Percentiles rank a stretch among this genome's conserved stretches.
Conservation (phyloP, 129 eudicot genomes). For the Centella asiatica region DNA sequence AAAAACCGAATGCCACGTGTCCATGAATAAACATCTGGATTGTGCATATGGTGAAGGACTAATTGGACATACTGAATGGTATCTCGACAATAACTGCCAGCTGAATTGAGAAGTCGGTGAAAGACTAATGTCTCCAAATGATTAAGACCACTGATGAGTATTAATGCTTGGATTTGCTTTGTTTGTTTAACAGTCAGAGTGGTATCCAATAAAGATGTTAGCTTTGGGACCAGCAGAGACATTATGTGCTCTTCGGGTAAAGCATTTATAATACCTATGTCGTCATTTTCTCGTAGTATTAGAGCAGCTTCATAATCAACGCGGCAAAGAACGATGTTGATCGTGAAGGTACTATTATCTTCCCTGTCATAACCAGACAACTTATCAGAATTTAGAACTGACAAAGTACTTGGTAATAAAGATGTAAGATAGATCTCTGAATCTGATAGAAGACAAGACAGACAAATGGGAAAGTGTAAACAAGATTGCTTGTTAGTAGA, state of each 20-base stretch:
- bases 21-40: constrained; percentile 29
- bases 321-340: neutral
- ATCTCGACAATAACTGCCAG: constrained; percentile 10
- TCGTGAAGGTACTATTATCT: neutral
- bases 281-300: neutral
- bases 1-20: constrained; percentile 29
- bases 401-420: neutral
- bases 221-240: constrained; percentile 22
- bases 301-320: neutral
- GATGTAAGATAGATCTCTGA: neutral
- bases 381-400: neutral
- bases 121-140: constrained; percentile 24
- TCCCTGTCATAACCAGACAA: neutral
- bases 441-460: neutral
- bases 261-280: neutral
- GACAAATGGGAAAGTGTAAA: neutral
- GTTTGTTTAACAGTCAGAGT: constrained; percentile 22
- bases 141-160: constrained; percentile 23
- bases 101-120: constrained; percentile 19
- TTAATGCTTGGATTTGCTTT: constrained; percentile 44
- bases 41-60: constrained; percentile 26
- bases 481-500: neutral
- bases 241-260: no score
- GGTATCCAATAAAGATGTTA: constrained; percentile 21
- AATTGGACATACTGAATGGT: constrained; percentile 19